These are phyloP conservation scores for Metroxylon sagu DNA, from an alignment of 176 grass and related monocot species.

Conservation along the genomic window DNA sequence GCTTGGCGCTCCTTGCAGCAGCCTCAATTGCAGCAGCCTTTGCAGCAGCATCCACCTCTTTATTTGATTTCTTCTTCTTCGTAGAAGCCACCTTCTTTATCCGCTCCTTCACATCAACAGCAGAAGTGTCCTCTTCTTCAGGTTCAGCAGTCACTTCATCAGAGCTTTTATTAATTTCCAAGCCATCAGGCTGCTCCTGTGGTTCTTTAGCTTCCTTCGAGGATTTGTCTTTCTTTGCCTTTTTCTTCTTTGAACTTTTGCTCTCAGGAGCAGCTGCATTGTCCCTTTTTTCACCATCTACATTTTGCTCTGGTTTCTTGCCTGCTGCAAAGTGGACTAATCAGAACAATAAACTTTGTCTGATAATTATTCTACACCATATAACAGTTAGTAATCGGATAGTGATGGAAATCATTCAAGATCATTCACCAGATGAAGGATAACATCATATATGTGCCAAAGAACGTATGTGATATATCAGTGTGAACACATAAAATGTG, in stretches of 20 bases:
- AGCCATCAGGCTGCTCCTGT: slow-evolving; percentile 34
- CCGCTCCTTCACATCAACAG: slow-evolving; percentile 84
- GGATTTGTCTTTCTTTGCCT: slow-evolving; percentile 73
- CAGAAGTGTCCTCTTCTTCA: slow-evolving; percentile 43
- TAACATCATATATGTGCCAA: too few relatives aligned
- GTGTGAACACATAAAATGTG: too few relatives aligned
- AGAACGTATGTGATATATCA: too few relatives aligned
- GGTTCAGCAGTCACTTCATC: slow-evolving; percentile 39
- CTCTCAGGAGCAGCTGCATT: slow-evolving; percentile 44
- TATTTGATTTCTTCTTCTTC: slow-evolving; percentile 95
- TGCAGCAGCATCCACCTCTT: slow-evolving; percentile 60
- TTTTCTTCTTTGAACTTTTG: slow-evolving; percentile 88
- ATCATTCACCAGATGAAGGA: too few relatives aligned
- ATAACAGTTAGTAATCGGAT: too few relatives aligned
- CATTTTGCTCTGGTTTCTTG: slow-evolving; percentile 45
- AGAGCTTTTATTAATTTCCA: slow-evolving; percentile 22
- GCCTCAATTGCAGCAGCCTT: slow-evolving; percentile 78
- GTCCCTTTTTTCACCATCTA: slow-evolving; percentile 65
- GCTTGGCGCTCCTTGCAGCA: slow-evolving; percentile 70
- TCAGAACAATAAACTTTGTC: too few relatives aligned
- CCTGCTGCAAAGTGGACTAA: slow-evolving; percentile 21
- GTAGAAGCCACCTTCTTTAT: slow-evolving; percentile 89
- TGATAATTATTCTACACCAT: too few relatives aligned
- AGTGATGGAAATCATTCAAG: too few relatives aligned
- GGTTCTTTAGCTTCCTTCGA: slow-evolving; percentile 60